Conservation (phyloP, 2,329 filamentous ascomycete species). For the Gaeumannomyces sp. region DNA sequence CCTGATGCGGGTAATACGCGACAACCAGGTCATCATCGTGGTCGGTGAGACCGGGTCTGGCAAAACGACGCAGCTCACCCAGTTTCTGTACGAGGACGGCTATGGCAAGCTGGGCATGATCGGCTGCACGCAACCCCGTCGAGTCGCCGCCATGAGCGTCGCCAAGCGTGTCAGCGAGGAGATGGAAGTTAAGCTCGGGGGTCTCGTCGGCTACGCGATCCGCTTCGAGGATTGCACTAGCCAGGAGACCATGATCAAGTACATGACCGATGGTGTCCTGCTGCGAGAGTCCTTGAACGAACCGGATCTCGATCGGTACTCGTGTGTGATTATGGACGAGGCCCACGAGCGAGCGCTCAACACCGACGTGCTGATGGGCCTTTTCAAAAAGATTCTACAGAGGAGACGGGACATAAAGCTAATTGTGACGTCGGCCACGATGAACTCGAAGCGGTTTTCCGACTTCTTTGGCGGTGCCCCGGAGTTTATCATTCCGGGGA, state of each 20-base stretch:
- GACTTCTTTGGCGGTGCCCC: constrained; percentile 94
- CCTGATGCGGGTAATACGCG: constrained; percentile 80
- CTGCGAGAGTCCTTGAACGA: constrained; percentile 90
- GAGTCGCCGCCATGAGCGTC: constrained; percentile 98
- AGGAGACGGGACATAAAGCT: constrained; percentile 86
- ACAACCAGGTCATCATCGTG: constrained; percentile 96
- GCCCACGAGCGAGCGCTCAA: constrained; percentile 95
- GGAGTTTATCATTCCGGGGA: constrained; percentile 91
- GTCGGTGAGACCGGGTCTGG: constrained; percentile 96
- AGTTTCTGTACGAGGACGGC: constrained; percentile 93
- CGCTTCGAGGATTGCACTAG: constrained; percentile 98
- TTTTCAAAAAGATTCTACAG: constrained; percentile 95
- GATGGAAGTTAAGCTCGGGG: constrained; percentile 89
- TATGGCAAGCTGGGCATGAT: constrained; percentile 86
- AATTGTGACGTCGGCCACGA: constrained; percentile 96
- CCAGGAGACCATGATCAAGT: constrained; percentile 93
- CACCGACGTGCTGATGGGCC: constrained; percentile 92
- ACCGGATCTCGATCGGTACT: constrained; percentile 89
- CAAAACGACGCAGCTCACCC: constrained; percentile 95
- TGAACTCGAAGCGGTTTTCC: constrained; percentile 95
- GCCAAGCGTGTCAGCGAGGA: constrained; percentile 97
- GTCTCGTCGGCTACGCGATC: constrained; percentile 90
- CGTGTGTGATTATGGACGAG: constrained; percentile 99
- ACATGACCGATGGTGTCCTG: constrained; percentile 97
- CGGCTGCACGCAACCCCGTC: constrained; percentile 89